A percentile compares a stretch with the other conserved stretches of the same genome.
Evolutionary conservation across 306 rosid species (phyloP).

Genomic region (Prunus mume): DNA sequence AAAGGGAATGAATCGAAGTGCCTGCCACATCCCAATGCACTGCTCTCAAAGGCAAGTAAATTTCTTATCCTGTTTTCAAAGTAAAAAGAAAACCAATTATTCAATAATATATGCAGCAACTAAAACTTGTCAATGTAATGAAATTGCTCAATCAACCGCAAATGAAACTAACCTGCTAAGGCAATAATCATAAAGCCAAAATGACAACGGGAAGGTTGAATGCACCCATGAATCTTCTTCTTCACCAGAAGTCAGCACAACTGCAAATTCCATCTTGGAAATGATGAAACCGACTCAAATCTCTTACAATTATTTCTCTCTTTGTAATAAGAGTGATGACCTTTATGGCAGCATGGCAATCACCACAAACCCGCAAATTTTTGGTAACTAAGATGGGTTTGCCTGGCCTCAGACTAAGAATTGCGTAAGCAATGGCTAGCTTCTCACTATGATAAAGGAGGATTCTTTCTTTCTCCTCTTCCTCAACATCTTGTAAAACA

Average conservation of each 20-base stretch:
- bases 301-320: conserved; percentile 53
- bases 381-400: conserved; percentile 49
- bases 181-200: background rate
- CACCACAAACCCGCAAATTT: conserved; percentile 58
- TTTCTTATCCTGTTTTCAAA: background rate
- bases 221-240: conserved; percentile 5
- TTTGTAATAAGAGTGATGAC: conserved; percentile 43
- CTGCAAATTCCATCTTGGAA: conserved; percentile 54
- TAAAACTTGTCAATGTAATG: conserved; percentile 1
- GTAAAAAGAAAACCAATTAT: background rate
- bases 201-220: background rate
- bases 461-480: conserved; percentile 62
- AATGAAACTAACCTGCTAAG: background rate
- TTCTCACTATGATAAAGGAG: conserved; percentile 63
- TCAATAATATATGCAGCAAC: background rate
- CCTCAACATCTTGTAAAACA: conserved; percentile 55
- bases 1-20: too few species aligned
- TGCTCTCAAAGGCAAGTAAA: background rate
- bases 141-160: background rate
- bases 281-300: conserved; percentile 62
- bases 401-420: conserved; percentile 34
- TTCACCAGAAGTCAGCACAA: conserved; percentile 62
- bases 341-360: conserved; percentile 61
- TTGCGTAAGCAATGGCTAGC: conserved; percentile 59
- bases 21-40: too few species aligned